Percentiles rank a stretch among this genome's conserved stretches.
Evolutionary conservation across 208 protist species (phyloP).

Genomic region (Tritrichomonas foetus): DNA sequence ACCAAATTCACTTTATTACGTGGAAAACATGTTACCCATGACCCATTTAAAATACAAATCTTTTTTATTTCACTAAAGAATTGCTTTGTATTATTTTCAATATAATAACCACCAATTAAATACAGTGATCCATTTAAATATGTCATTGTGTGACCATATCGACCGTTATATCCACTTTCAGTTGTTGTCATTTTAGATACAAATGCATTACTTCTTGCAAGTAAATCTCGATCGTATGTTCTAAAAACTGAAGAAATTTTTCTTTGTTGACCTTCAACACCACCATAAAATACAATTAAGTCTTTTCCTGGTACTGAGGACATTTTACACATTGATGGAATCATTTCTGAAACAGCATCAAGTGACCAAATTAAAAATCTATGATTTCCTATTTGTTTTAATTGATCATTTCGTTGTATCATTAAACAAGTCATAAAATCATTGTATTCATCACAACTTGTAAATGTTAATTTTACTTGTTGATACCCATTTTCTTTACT

Average conservation of each 20-base stretch:
- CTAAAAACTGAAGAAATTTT: neutral
- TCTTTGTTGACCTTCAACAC: neutral
- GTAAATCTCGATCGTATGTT: neutral
- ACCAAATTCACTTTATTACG: too few species aligned
- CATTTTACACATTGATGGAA: neutral
- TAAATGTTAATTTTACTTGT: neutral
- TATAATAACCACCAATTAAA: neutral
- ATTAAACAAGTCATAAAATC: neutral
- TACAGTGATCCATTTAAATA: neutral
- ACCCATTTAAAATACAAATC: neutral
- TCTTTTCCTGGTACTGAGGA: neutral
- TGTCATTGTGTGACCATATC: neutral
- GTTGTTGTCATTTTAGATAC: neutral
- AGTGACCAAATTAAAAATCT: neutral
- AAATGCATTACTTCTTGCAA: too few species aligned
- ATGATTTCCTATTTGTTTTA: neutral
- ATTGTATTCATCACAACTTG: neutral
- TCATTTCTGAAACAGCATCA: neutral
- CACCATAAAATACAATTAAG: neutral
- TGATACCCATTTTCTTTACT: neutral
- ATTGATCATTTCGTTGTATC: neutral
- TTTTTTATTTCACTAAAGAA: neutral
- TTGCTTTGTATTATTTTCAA: too few species aligned
- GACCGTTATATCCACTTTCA: neutral
- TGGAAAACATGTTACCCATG: neutral